Percentiles rank a stretch among this genome's conserved stretches.
These are phyloP conservation scores for Stagonosporopsis vannaccii DNA, from an alignment of 2,329 filamentous ascomycete genomes.

Conservation along the genomic window DNA sequence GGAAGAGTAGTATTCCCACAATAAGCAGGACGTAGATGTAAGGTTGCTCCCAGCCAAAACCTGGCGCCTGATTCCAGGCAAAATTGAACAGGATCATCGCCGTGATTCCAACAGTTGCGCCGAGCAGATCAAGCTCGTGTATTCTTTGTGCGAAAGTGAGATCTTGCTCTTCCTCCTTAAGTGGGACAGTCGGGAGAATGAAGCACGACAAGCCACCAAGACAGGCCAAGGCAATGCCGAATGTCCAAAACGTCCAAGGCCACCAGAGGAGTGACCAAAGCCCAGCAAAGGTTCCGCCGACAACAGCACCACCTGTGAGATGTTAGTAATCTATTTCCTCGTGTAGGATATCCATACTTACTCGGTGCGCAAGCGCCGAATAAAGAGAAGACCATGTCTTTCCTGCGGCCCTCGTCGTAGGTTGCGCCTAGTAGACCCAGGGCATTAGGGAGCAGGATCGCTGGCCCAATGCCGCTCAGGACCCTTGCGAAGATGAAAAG, in stretches of 20 bases:
- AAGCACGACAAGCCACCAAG: constrained; percentile 49
- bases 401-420: constrained; percentile 64
- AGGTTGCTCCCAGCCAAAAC: constrained; percentile 64
- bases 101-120: constrained; percentile 59
- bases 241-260: constrained; percentile 61
- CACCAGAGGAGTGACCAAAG: constrained; percentile 58
- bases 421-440: constrained; percentile 67
- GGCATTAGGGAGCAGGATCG: constrained; percentile 69
- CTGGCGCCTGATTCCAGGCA: constrained; percentile 70
- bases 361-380: constrained; percentile 60
- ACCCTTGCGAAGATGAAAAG: constrained; percentile 50
- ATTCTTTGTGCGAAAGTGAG: constrained; percentile 33
- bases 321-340: constrained; percentile 2
- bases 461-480: constrained; percentile 64
- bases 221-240: constrained; percentile 49
- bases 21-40: constrained; percentile 67
- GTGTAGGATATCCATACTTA: background rate
- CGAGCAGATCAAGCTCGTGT: constrained; percentile 53
- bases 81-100: constrained; percentile 69
- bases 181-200: constrained; percentile 50
- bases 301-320: constrained; percentile 44
- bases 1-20: constrained; percentile 62
- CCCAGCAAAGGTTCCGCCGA: constrained; percentile 52
- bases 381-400: constrained; percentile 65
- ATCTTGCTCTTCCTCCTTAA: constrained; percentile 21